Evolutionary conservation across 2,329 filamentous ascomycete species (phyloP), one percentile per base, ranked within the genome.

Genomic region (Ascochyta rabiei): DNA sequence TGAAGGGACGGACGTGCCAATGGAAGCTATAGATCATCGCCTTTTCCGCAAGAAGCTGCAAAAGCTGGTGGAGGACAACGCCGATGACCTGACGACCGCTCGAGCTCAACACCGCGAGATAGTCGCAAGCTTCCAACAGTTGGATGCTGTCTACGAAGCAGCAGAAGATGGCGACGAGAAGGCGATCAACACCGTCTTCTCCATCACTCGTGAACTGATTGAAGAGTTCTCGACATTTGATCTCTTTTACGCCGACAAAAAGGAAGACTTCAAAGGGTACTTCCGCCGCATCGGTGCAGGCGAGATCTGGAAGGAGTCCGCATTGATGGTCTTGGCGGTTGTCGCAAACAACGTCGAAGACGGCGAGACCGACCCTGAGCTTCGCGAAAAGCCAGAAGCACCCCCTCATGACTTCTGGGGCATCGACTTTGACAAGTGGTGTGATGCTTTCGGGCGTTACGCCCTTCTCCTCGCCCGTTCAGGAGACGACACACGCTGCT

Each of bases 371-470:
- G 54, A 66, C 15, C 59, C 62, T 19, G 70, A 72, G 39, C 57
- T 73, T 8, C 63, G 62, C 48, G 63, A 73, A 41, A 64, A 57
- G 19, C 68, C 70, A 15, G 63, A 68, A 16, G 21, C 40, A 6
- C 26, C 81, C 33, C 83, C 84, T 2, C 74, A 75, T 41, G 80
- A 82, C 55, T 93, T 91, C 69, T 88, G 91, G 62, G 89, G 89
- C 7, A 90, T 98, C 41, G 80, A 86, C 0, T 96, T 98, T 69
- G 81, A 87, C 53, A 83, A 86, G 41, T 99, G 95, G 95, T 83
- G 97, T 3, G 90, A 96, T 63, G 82, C 96, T 0, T 96, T 99
- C 70, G 83, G 96, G 31, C 90, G 95, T 67, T 96, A 96, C 70
- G 89, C 92, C 3, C 81, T 97, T 42, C 81, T 88, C 5, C 82